These are phyloP conservation scores for Cyclocybe cylindracea DNA, from an alignment of 768 basidiomycete genomes.

Conservation along the genomic window DNA sequence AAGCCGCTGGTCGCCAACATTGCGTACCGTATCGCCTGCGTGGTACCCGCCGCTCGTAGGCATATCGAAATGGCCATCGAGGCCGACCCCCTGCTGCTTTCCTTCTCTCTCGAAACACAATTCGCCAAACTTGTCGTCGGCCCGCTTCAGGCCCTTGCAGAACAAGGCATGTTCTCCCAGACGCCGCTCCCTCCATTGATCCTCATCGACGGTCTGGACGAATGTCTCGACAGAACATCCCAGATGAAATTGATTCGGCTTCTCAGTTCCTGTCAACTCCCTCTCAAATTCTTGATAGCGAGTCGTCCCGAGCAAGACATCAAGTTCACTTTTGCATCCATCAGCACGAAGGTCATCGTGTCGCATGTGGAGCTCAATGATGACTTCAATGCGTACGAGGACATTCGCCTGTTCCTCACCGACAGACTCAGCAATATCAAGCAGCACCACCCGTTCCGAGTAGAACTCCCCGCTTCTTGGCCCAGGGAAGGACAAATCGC, in stretches of 20 bases:
- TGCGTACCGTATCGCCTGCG: slow-evolving; percentile 9
- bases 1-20: slow-evolving; percentile 10
- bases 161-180: neutral
- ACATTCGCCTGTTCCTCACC: slow-evolving; percentile 13
- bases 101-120: slow-evolving; percentile 7
- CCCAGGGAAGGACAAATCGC: slow-evolving; percentile 9
- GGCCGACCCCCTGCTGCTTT: slow-evolving; percentile 7
- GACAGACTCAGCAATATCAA: slow-evolving; percentile 11
- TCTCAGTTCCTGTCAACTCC: neutral
- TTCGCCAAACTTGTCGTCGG: slow-evolving; percentile 7
- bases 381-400: slow-evolving; percentile 6
- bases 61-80: slow-evolving; percentile 4
- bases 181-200: neutral
- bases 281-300: slow-evolving; percentile 9
- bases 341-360: neutral
- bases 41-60: slow-evolving; percentile 2
- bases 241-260: neutral
- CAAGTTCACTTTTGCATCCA: slow-evolving; percentile 4
- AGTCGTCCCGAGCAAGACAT: slow-evolving; percentile 14
- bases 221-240: slow-evolving; percentile 8
- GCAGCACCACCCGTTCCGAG: slow-evolving; percentile 1
- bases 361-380: slow-evolving; percentile 12
- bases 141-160: slow-evolving; percentile 1
- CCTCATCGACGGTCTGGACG: slow-evolving; percentile 18
- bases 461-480: slow-evolving; percentile 10